Percentiles rank a stretch among this genome's conserved stretches.
These are phyloP conservation scores for Conringia planisiliqua DNA, from an alignment of 345 rosid species.

Conservation along the genomic window DNA sequence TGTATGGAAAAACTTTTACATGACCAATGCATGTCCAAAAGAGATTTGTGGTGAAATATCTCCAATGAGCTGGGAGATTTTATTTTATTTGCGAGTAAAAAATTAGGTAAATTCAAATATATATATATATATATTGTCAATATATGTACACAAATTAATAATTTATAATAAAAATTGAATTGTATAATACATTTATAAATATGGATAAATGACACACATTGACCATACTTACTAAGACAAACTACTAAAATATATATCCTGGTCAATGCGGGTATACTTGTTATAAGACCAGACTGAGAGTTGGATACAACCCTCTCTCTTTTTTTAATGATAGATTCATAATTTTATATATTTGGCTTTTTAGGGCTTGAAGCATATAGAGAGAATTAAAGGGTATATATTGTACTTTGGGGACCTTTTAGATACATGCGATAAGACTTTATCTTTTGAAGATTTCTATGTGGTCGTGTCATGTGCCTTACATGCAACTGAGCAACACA, in stretches of 20 bases:
- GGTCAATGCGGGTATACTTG: background rate
- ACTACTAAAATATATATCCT: background rate
- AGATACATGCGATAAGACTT: slow-evolving; percentile 11
- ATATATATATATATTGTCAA: background rate
- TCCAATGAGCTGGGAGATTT: background rate
- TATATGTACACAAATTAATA: background rate
- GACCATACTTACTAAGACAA: background rate
- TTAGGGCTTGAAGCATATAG: slow-evolving; percentile 15
- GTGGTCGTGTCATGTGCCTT: slow-evolving; percentile 31
- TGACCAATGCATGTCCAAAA: slow-evolving; percentile 29
- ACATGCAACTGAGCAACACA: slow-evolving; percentile 19
- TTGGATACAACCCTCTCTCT: background rate
- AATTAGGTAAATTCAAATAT: background rate
- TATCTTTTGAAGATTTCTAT: slow-evolving; percentile 17
- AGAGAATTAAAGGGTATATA: background rate
- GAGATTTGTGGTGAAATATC: slow-evolving; percentile 11
- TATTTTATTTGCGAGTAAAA: background rate
- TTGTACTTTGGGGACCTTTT: slow-evolving; percentile 13
- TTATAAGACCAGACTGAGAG: background rate
- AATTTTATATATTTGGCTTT: background rate
- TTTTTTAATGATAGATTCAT: background rate
- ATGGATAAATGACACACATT: background rate
- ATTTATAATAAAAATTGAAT: no score
- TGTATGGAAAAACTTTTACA: background rate
- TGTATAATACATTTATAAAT: no score